Evolutionary conservation across 2,329 filamentous ascomycete genomes (phyloP).

Genomic region (Emmonsia crescens): DNA sequence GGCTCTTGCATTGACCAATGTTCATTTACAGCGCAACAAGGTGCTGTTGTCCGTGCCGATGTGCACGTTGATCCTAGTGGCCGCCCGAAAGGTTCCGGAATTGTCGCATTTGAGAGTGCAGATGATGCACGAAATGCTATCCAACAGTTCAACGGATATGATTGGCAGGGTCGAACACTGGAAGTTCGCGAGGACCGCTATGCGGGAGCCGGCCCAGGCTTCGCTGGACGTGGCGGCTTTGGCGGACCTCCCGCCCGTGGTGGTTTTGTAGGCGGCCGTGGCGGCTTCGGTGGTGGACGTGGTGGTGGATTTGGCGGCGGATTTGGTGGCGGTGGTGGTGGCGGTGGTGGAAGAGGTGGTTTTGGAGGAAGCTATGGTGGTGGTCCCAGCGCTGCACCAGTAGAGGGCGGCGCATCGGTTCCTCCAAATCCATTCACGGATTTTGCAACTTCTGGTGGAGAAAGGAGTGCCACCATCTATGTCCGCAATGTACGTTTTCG

Average conservation of each 20-base stretch:
- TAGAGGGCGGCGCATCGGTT: conserved; percentile 37
- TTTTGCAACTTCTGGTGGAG: conserved; percentile 74
- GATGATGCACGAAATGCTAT: conserved; percentile 95
- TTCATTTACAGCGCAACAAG: conserved; percentile 40
- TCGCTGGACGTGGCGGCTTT: conserved; percentile 30
- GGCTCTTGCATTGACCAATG: conserved; percentile 21
- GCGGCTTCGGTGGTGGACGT: conserved; percentile 44
- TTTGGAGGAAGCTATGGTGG: conserved; percentile 37
- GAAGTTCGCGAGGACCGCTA: conserved; percentile 96
- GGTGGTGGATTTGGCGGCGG: conserved; percentile 51
- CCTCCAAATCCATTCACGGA: conserved; percentile 85
- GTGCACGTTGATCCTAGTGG: conserved; percentile 87
- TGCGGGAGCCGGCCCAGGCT: conserved; percentile 43
- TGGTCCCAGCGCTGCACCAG: conserved; percentile 29
- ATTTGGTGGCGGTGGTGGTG: conserved; percentile 41
- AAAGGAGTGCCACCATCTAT: conserved; percentile 75
- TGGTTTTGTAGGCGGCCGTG: conserved; percentile 48
- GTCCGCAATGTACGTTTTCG: conserved; percentile 77
- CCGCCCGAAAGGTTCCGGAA: conserved; percentile 89
- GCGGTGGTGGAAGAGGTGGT: conserved; percentile 37
- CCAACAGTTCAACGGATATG: conserved; percentile 94
- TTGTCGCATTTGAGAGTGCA: conserved; percentile 89
- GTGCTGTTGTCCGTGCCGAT: conserved; percentile 83
- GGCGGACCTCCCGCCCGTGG: conserved; percentile 35
- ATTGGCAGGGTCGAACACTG: conserved; percentile 88